Conservation (phyloP, 306 rosid species). For the Rosa lucieae region DNA sequence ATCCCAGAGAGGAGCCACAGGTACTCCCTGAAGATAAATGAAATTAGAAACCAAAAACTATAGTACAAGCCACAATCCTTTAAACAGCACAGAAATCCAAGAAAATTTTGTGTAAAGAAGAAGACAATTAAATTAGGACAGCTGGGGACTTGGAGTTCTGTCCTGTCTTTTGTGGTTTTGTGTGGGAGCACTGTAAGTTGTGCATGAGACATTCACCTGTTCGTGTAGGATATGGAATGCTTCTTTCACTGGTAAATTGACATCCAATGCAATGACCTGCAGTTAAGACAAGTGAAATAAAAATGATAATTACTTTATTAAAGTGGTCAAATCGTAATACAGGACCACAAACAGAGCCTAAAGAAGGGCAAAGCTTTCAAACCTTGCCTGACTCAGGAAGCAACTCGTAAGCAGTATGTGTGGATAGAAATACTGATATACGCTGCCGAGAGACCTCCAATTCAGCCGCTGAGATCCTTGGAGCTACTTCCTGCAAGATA, state of each 20-base stretch:
- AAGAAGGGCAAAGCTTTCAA: constrained; percentile 43
- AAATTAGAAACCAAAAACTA: constrained; percentile 18
- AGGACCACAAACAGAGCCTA: constrained; percentile 10
- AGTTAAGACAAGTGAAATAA: constrained; percentile 21
- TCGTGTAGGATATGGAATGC: constrained; percentile 81
- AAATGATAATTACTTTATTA: constrained; percentile 27
- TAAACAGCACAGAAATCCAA: neutral
- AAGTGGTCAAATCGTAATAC: constrained; percentile 14
- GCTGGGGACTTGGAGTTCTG: neutral
- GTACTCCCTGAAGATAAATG: constrained; percentile 56
- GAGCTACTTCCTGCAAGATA: constrained; percentile 54
- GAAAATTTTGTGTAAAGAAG: neutral
- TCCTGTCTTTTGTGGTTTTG: neutral
- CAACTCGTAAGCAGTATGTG: constrained; percentile 66
- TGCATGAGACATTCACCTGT: constrained; percentile 52
- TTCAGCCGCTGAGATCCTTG: constrained; percentile 52
- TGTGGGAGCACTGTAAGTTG: neutral
- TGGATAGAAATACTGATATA: constrained; percentile 61
- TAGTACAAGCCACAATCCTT: neutral
- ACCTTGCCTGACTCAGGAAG: constrained; percentile 98
- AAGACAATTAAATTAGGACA: neutral
- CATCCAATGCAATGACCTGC: constrained; percentile 76
- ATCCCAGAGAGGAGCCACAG: constrained; percentile 84
- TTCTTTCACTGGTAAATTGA: constrained; percentile 75
- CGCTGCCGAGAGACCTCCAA: constrained; percentile 68